Conservation (phyloP, 2,329 filamentous ascomycete species). For the Bretziella fagacearum region DNA sequence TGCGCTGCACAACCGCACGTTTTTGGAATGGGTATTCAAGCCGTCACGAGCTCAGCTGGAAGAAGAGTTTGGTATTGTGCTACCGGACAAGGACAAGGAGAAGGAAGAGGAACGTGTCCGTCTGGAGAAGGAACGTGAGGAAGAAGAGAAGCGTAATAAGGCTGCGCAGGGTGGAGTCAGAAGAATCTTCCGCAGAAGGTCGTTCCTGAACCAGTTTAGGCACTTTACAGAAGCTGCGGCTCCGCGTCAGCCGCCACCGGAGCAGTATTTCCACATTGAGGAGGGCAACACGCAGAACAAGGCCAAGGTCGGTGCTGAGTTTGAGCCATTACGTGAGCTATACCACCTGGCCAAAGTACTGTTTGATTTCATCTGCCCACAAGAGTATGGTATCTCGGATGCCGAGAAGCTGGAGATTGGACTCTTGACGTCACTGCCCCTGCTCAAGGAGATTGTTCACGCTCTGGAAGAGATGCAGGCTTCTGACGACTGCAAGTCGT, state of each 20-base stretch:
- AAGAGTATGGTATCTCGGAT: constrained; percentile 93
- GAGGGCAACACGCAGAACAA: constrained; percentile 58
- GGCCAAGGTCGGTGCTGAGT: constrained; percentile 64
- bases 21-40: constrained; percentile 94
- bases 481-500: constrained; percentile 81
- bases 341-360: constrained; percentile 88
- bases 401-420: constrained; percentile 98
- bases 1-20: constrained; percentile 87
- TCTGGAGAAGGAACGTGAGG: constrained; percentile 24
- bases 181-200: constrained; percentile 42
- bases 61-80: constrained; percentile 40
- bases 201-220: constrained; percentile 38
- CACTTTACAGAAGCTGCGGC: constrained; percentile 35
- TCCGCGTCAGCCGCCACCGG: constrained; percentile 25
- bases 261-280: constrained; percentile 81
- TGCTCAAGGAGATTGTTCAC: constrained; percentile 91
- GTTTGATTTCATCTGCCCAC: constrained; percentile 96
- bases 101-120: constrained; percentile 24
- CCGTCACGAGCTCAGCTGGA: constrained; percentile 64
- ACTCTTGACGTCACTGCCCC: constrained; percentile 75
- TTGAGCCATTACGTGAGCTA: constrained; percentile 78
- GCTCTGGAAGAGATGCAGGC: constrained; percentile 96
- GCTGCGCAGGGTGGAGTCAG: constrained; percentile 20
- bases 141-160: constrained; percentile 21
- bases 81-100: constrained; percentile 18